These are phyloP conservation scores for Lippia alba DNA, from an alignment of 305 asterid species.

Conservation along the genomic window DNA sequence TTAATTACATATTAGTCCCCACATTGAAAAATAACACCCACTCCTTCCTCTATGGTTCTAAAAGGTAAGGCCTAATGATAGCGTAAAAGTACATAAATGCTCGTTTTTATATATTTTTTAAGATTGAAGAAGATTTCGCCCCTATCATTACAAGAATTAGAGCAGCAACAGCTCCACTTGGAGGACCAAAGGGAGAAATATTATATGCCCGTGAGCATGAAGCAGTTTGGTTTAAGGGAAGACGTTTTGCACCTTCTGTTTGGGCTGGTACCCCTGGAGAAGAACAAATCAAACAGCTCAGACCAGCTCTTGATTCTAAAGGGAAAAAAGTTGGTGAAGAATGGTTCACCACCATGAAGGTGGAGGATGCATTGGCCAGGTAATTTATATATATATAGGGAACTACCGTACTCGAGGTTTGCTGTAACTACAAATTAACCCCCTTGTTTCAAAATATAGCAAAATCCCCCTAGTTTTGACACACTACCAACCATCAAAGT, in stretches of 20 bases:
- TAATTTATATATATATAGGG: constrained; percentile 16
- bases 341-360: constrained; percentile 93
- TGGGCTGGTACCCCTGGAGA: constrained; percentile 88
- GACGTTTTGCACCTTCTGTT: constrained; percentile 76
- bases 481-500: too few relatives aligned
- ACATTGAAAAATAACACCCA: too few relatives aligned
- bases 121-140: constrained; percentile 80
- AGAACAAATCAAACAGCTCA: constrained; percentile 83
- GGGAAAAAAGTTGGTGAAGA: constrained; percentile 97
- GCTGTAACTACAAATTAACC: too few relatives aligned
- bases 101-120: constrained; percentile 27
- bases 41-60: not conserved
- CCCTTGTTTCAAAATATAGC: too few relatives aligned
- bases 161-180: constrained; percentile 76
- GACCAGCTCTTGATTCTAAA: constrained; percentile 86
- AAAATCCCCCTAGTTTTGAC: too few relatives aligned
- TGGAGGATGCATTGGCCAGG: constrained; percentile 84
- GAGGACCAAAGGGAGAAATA: constrained; percentile 96
- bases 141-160: constrained; percentile 84
- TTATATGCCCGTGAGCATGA: constrained; percentile 88
- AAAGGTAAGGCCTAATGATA: constrained; percentile 8
- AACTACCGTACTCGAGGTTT: too few relatives aligned
- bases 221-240: constrained; percentile 97
- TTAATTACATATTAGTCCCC: too few relatives aligned
- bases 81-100: not conserved